A percentile compares a stretch with the other conserved stretches of the same genome.
These are phyloP conservation scores for Metschnikowia gelsemii DNA, from an alignment of 805 yeast species.

Conservation along the genomic window DNA sequence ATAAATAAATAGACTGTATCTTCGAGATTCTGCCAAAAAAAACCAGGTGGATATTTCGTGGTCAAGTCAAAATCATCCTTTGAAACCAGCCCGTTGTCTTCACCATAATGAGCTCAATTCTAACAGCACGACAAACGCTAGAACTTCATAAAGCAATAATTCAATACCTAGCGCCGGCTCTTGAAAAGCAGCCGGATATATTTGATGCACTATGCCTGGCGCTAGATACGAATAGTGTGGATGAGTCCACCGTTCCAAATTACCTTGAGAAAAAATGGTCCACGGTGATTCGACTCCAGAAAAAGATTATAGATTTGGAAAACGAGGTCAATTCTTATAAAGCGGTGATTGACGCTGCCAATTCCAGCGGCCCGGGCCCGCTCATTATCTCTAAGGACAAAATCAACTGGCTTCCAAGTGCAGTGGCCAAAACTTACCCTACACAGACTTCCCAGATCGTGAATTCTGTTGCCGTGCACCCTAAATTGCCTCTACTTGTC, in stretches of 20 bases:
- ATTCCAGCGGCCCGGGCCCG: slow-evolving; percentile 16
- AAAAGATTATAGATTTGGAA: slow-evolving; percentile 69
- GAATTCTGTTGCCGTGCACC: slow-evolving; percentile 69
- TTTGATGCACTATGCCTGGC: slow-evolving; percentile 10
- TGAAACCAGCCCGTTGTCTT: neutral
- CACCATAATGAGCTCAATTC: slow-evolving; percentile 20
- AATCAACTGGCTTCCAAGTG: slow-evolving; percentile 63
- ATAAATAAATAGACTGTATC: too few relatives aligned
- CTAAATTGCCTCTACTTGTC: slow-evolving; percentile 61
- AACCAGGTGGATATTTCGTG: too few relatives aligned
- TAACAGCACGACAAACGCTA: slow-evolving; percentile 43
- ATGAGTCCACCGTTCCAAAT: slow-evolving; percentile 34
- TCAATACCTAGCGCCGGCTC: slow-evolving; percentile 46
- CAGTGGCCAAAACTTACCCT: slow-evolving; percentile 43
- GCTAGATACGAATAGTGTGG: slow-evolving; percentile 17
- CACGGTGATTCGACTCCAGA: slow-evolving; percentile 77
- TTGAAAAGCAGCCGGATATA: slow-evolving; percentile 11
- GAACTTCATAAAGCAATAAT: slow-evolving; percentile 50
- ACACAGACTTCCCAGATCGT: slow-evolving; percentile 58
- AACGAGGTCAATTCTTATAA: slow-evolving; percentile 50
- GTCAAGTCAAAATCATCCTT: neutral
- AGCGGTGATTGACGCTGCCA: slow-evolving; percentile 40
- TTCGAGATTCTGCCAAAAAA: too few relatives aligned
- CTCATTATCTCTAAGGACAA: slow-evolving; percentile 25
- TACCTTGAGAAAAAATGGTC: slow-evolving; percentile 82